Evolutionary conservation across 2,329 filamentous ascomycete species (phyloP).

Genomic region (Xylaria polymorpha): DNA sequence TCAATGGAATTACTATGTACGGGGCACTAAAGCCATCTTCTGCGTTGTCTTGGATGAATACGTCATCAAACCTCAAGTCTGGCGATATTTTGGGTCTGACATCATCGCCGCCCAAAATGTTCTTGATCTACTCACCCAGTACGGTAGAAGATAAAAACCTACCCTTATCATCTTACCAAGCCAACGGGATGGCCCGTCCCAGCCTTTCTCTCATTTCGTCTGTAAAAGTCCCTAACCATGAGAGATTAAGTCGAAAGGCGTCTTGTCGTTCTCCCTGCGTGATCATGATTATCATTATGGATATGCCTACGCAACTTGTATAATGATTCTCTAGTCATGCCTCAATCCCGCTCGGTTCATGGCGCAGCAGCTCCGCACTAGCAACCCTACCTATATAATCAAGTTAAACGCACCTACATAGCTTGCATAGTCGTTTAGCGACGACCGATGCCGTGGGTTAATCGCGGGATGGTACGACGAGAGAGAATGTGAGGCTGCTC

Average conservation of each 20-base stretch:
- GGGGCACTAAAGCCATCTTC: background rate
- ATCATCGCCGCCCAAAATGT: background rate
- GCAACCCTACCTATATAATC: background rate
- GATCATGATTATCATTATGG: background rate
- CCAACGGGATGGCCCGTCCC: background rate
- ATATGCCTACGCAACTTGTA: background rate
- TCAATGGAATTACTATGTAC: too few species aligned
- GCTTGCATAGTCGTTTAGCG: background rate
- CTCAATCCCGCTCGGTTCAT: background rate
- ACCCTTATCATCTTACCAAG: background rate
- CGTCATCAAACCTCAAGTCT: background rate
- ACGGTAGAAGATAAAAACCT: background rate
- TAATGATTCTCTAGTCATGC: background rate
- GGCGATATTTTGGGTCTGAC: conserved; percentile 3
- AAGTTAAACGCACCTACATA: background rate
- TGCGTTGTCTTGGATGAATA: background rate
- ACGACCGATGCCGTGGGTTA: background rate
- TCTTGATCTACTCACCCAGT: background rate
- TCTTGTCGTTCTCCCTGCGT: background rate
- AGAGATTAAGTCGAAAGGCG: background rate
- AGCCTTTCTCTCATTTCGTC: too few species aligned
- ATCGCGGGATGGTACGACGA: background rate
- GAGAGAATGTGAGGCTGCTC: background rate
- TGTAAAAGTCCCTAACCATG: background rate
- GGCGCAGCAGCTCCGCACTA: background rate